Evolutionary conservation across 192 early-diverging fungal species (phyloP).

Genomic region (Oehlia diaphana): DNA sequence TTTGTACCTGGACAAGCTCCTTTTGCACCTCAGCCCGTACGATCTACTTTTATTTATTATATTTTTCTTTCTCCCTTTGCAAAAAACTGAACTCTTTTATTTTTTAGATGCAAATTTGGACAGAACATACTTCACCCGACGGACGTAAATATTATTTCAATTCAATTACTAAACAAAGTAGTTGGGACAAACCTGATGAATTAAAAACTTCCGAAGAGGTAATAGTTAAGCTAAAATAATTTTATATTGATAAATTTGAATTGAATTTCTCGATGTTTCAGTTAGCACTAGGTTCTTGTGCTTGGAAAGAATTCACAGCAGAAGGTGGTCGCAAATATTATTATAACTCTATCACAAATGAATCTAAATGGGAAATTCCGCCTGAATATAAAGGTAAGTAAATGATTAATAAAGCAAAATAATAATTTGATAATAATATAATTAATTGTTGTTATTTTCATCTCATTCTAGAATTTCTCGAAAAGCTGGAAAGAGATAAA

Average conservation of each 20-base stretch:
- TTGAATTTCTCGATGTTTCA: slow-evolving; percentile 20
- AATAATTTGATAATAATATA: neutral
- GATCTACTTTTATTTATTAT: neutral
- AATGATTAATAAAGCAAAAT: neutral
- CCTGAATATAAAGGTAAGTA: slow-evolving; percentile 61
- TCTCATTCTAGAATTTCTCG: slow-evolving; percentile 34
- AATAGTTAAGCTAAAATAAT: neutral
- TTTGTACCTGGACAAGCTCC: neutral
- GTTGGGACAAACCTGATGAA: slow-evolving; percentile 95
- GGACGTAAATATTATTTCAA: slow-evolving; percentile 90
- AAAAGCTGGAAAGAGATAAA: slow-evolving; percentile 40
- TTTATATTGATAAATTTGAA: neutral
- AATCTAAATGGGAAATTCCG: slow-evolving; percentile 88
- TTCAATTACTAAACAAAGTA: slow-evolving; percentile 68
- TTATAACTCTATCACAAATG: slow-evolving; percentile 72
- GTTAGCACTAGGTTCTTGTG: slow-evolving; percentile 55
- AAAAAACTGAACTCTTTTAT: neutral
- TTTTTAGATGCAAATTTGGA: slow-evolving; percentile 55
- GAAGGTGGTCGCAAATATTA: slow-evolving; percentile 85
- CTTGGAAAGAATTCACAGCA: slow-evolving; percentile 86
- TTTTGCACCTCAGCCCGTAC: neutral
- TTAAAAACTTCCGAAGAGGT: slow-evolving; percentile 77
- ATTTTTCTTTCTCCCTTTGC: neutral
- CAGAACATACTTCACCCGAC: slow-evolving; percentile 72
- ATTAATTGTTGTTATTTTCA: neutral